Evolutionary conservation across 257 asterid species (phyloP), one percentile per base, ranked within the genome.

Genomic region (Solanum okadae): DNA sequence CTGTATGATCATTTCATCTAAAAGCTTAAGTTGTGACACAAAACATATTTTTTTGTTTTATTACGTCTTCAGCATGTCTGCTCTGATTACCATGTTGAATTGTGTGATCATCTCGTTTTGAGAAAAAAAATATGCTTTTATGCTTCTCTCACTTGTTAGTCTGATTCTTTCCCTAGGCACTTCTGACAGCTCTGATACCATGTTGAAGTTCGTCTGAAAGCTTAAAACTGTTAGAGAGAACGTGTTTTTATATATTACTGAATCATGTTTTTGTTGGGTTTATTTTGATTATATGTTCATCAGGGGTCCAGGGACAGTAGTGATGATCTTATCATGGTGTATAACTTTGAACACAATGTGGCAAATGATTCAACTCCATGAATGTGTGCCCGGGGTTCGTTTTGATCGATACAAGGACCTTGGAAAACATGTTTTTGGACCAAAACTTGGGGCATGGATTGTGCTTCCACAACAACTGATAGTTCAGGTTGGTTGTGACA

Each of bases 281-380:
- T 49, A 18, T 82, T 49, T 72, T 72, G 22, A 9, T 34, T 10
- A 4, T 49, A 38, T 61, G 25, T 79, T 14, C 12, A 82, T 3
- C 93, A 96, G 98, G 99, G 98, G 98, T 35, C 96, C 98, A 2
- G 99, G 98, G 78, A 94, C 93, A 18, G 73, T 94, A n/a, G 93
- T 92, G 88, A 91, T 96, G 97, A 88, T 90, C 8, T 56, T 96
- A 18, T 93, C 98, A 10, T 96, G 99, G 98, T 91, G 95, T 81
- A 90, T 96, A 85, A 95, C 99, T 22, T 85, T 96, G 84, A 91
- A 94, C 89, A 94, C 98, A 63, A 95, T 96, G 99, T 94, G 98
- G 98, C 98, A 96, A 88, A 93, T 96, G 96, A 95, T 95, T 33
- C 97, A 95, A 83, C 95, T 96, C 85, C 98, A 96, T 86, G 98